Evolutionary conservation across 306 rosid species (phyloP).

Genomic region (Phaseolus lunatus): DNA sequence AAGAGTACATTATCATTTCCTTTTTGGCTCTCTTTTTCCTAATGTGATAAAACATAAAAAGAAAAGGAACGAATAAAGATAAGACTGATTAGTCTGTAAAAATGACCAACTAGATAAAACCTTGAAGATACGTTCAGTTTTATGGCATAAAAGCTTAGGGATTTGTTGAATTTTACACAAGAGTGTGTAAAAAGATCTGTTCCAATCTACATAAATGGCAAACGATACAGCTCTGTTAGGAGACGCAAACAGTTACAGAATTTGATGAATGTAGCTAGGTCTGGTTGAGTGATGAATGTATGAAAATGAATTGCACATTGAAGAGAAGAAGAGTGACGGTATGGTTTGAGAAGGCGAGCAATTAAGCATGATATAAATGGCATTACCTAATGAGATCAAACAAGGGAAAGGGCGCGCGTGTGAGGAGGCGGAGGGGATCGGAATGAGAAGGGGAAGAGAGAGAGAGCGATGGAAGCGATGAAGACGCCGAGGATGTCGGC

Average conservation of each 20-base stretch:
- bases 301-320: no score
- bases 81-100: not conserved
- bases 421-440: constrained; percentile 28
- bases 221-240: not conserved
- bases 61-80: not conserved
- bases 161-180: no score
- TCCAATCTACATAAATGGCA: not conserved
- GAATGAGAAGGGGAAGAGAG: constrained; percentile 30
- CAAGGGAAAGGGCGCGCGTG: constrained; percentile 51
- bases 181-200: no score
- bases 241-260: no score
- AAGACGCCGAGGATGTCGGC: constrained; percentile 73
- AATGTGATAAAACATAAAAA: not conserved
- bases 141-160: not conserved
- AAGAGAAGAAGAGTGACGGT: no score
- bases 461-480: constrained; percentile 57
- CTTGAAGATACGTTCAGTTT: not conserved
- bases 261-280: no score
- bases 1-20: not conserved
- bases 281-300: no score
- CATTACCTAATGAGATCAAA: constrained; percentile 26
- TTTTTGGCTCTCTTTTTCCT: not conserved
- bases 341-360: not conserved
- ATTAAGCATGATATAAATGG: no score
- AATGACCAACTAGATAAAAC: not conserved